Evolutionary conservation across 805 yeast genomes (phyloP), one percentile per base, ranked within the genome.

Genomic region (Ogataea angusta): DNA sequence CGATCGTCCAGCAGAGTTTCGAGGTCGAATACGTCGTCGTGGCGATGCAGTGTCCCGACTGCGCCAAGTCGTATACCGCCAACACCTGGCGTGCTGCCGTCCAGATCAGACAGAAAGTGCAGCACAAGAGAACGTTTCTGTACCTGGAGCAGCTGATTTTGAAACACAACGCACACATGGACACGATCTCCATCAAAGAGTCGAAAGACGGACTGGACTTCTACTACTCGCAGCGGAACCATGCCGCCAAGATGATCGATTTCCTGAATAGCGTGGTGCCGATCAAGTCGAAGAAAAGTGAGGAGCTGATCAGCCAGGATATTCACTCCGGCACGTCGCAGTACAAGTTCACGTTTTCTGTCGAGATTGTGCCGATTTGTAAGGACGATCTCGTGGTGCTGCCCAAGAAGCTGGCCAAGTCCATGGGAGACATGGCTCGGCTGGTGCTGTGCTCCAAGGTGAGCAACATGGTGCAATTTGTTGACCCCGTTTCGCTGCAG

Each of bases 51-150:
- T 93, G 99, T 73, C 83, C 96, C 3, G 98, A 91, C 68, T 93
- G 99, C 79, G 99, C 98, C 40, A 90, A 88, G 64, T 85, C 96
- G 1, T 93, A 84, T 59, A 93, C 99, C 23, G 85, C 95, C 19
- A 88, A 93, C 65, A 95, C 98, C 4, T 93, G 99, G 99, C 84
- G 93, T 66, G 97, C 99, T 23, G 80, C 91, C 21, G 95, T 95
- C 26, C 99, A 93, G 70, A 85, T 95, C 55, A 83, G 99, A 69
- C 99, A 93, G 67, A 93, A 95, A 63, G 99, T 93, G 26, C 79
- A 87, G 13, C 99, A 93, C 66, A 93, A 93, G 69, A 83, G 96
- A 74, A 93, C 99, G 7, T 91, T 93, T 64, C 76, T 91, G 63
- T 93, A 87, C 59, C 76, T 93, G 55, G 99, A 93, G 70, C 99